Base-by-base conservation (phyloP, 805 yeast genomes). In the Tanozyma kutaoensis region DNA sequence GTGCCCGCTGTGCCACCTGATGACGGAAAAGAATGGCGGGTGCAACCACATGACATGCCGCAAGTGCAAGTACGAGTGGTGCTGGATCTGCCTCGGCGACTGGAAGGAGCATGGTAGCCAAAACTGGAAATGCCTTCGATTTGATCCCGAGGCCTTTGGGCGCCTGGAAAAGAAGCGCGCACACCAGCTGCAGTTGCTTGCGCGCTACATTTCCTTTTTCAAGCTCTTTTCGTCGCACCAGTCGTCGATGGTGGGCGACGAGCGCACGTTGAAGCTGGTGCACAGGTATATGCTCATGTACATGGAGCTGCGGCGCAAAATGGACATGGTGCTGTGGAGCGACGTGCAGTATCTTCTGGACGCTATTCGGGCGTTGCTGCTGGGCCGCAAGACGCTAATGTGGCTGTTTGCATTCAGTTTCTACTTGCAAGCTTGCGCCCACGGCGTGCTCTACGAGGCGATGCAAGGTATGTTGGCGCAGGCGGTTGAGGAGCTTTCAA, bases 1-100 rank as follows among this genome's bases (percentile, higher is more conserved):
- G 24, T 91, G 98, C 49, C 93, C 95, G 0, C 69, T 70, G 42
- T 91, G 98, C 55, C 55, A 57, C 8, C 58, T 84, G 1, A 58
- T 72, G 16, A 91, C 88, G 35, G 96, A 91, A 46, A 85, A 88
- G 42, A 79, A 79, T 45, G 97, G 96, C 14, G 98, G 98, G 0
- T 91, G 98, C 54, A 88, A 88, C 51, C 98, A 91, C 52, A 88
- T 91, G 95, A 66, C 73, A 1, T 91, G 98, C 49, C 59, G 69
- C 3, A 75, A 72, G 32, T 91, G 98, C 49, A 45, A 48, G 9
- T 52, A 69, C 46, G 81, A 86, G 46, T 91, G 85, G 45, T 91
- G 98, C 50, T 91, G 98, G 98, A 72, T 86, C 22, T 91, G 98
- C 50, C 47, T 70, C 34, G 75, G 75, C 3, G 66, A 59, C 19